Evolutionary conservation across 2,329 filamentous ascomycete genomes (phyloP).

Genomic region (Atkinsonella texensis): DNA sequence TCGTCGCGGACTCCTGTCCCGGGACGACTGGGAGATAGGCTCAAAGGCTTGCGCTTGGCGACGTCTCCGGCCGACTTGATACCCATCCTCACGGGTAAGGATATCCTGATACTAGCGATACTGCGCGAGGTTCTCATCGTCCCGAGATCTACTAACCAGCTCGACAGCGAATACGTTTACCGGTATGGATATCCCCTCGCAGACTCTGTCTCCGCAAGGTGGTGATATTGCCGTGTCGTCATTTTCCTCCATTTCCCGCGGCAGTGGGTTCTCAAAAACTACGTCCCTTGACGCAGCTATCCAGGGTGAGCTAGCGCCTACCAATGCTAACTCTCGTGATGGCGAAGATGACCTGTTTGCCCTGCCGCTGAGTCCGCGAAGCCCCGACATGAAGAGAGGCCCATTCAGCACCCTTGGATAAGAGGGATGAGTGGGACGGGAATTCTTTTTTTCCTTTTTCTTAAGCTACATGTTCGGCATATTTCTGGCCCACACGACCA

Average conservation of each 20-base stretch:
- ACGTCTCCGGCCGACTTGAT: slow-evolving; percentile 57
- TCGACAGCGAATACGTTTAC: slow-evolving; percentile 24
- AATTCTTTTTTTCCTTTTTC: neutral
- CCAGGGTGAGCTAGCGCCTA: slow-evolving; percentile 12
- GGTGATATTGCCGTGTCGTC: slow-evolving; percentile 24
- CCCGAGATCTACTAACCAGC: neutral
- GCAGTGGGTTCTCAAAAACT: slow-evolving; percentile 11
- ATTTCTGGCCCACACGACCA: neutral
- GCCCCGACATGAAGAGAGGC: slow-evolving; percentile 74
- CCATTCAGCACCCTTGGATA: slow-evolving; percentile 42
- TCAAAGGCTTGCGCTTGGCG: slow-evolving; percentile 65
- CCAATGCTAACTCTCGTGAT: slow-evolving; percentile 13
- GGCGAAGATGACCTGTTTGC: slow-evolving; percentile 74
- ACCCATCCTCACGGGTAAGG: slow-evolving; percentile 38
- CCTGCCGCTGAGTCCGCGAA: slow-evolving; percentile 72
- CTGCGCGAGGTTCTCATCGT: neutral
- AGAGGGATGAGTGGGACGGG: neutral
- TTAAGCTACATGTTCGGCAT: neutral
- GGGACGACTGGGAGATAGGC: slow-evolving; percentile 65
- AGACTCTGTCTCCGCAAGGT: slow-evolving; percentile 19
- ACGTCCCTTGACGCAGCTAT: slow-evolving; percentile 24
- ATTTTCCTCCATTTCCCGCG: slow-evolving; percentile 19
- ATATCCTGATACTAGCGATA: neutral
- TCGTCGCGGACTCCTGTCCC: slow-evolving; percentile 54
- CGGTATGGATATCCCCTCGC: slow-evolving; percentile 19